These are phyloP conservation scores for Aurinia saxatilis DNA, from an alignment of 345 rosid genomes.

Conservation along the genomic window DNA sequence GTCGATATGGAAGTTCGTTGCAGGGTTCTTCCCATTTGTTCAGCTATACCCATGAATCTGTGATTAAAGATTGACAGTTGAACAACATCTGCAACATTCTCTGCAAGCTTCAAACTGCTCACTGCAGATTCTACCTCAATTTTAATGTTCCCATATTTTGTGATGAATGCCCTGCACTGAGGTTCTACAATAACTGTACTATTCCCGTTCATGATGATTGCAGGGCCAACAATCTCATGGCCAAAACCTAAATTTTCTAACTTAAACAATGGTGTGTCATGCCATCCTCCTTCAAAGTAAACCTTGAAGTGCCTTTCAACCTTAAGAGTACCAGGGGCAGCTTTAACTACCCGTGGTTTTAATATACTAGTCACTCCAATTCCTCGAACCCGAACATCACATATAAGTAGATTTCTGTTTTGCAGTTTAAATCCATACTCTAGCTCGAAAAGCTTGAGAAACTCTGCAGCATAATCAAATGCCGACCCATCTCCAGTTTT, in stretches of 20 bases:
- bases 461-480: slow-evolving; percentile 63
- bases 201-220: slow-evolving; percentile 93
- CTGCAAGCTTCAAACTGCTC: slow-evolving; percentile 38
- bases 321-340: slow-evolving; percentile 42
- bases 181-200: slow-evolving; percentile 96
- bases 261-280: slow-evolving; percentile 62
- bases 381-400: slow-evolving; percentile 93
- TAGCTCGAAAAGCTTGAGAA: slow-evolving; percentile 69
- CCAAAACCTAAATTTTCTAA: slow-evolving; percentile 76
- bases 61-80: slow-evolving; percentile 92
- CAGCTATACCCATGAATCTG: slow-evolving; percentile 99
- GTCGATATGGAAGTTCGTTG: slow-evolving; percentile 98
- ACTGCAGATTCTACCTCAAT: slow-evolving; percentile 49
- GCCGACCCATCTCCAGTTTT: slow-evolving; percentile 37
- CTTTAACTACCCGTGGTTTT: slow-evolving; percentile 57
- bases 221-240: slow-evolving; percentile 64
- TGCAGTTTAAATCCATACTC: slow-evolving; percentile 93
- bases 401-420: slow-evolving; percentile 60
- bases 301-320: slow-evolving; percentile 57
- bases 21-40: slow-evolving; percentile 95
- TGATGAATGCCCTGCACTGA: slow-evolving; percentile 64
- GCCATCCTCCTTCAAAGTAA: slow-evolving; percentile 75
- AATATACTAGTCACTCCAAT: slow-evolving; percentile 81
- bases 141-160: slow-evolving; percentile 86
- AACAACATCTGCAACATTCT: slow-evolving; percentile 91